A percentile compares a stretch with the other conserved stretches of the same genome.
Evolutionary conservation across 1,284 basidiomycete species (phyloP).

Genomic region (Porodaedalea pini): DNA sequence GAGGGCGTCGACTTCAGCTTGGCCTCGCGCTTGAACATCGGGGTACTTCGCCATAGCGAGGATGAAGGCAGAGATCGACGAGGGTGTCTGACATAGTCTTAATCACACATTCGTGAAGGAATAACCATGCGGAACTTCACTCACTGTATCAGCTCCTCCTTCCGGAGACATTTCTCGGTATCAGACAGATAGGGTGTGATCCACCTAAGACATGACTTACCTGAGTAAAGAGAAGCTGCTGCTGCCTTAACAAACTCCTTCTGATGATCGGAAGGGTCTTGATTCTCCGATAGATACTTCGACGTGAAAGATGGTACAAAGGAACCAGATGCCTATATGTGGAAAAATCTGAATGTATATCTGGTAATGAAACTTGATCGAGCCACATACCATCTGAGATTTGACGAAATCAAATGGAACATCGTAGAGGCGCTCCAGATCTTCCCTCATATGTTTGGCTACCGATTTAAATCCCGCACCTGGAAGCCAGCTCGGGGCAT

Average conservation of each 20-base stretch:
- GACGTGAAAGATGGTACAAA: constrained; percentile 31
- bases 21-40: constrained; percentile 23
- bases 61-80: constrained; percentile 25
- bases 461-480: constrained; percentile 32
- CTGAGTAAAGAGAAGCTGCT: constrained; percentile 40
- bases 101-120: background rate
- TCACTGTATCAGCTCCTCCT: constrained; percentile 34
- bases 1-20: constrained; percentile 35
- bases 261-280: constrained; percentile 23
- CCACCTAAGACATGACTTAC: constrained; percentile 23
- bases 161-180: background rate
- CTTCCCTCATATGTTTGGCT: constrained; percentile 30
- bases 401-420: constrained; percentile 34
- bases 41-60: constrained; percentile 24
- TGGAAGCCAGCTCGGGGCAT: constrained; percentile 38
- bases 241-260: constrained; percentile 38
- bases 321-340: constrained; percentile 19
- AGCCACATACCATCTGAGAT: constrained; percentile 29
- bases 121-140: background rate
- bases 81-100: constrained; percentile 9
- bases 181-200: background rate
- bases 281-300: constrained; percentile 29
- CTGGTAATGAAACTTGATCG: background rate
- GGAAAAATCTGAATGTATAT: background rate
- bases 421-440: constrained; percentile 33